Conservation (phyloP, 805 yeast genomes). For the Yarrowia divulgata region DNA sequence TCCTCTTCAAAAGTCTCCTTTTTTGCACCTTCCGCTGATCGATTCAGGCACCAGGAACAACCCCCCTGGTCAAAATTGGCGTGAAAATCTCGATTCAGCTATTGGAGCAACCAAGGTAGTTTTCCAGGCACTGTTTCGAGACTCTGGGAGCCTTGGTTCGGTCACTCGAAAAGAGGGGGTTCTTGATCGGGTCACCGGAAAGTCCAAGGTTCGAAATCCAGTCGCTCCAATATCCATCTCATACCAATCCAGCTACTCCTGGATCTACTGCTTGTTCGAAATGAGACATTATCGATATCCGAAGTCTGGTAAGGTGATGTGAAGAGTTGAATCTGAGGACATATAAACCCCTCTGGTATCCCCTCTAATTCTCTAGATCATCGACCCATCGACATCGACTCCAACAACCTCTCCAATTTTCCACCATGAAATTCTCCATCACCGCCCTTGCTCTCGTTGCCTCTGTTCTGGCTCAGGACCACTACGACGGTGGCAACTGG, state of each 20-base stretch:
- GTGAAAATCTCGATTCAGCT: neutral
- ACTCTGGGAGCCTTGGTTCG: neutral
- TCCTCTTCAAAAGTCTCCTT: neutral
- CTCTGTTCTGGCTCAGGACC: neutral
- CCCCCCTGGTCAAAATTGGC: neutral
- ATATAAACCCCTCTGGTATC: neutral
- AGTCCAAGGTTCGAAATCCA: neutral
- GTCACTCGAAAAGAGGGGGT: neutral
- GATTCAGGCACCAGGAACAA: slow-evolving; percentile 2
- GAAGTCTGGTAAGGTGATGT: neutral
- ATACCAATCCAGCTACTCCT: neutral
- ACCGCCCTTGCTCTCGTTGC: slow-evolving; percentile 15
- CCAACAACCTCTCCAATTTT: neutral
- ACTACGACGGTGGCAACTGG: slow-evolving; percentile 2
- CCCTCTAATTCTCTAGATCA: neutral
- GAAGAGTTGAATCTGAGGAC: neutral
- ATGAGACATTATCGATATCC: slow-evolving; percentile 11
- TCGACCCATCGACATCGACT: slow-evolving; percentile 12
- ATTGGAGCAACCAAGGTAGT: neutral
- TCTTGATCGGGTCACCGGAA: neutral
- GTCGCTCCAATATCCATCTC: neutral
- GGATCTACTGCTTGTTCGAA: neutral
- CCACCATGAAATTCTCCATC: slow-evolving; percentile 26
- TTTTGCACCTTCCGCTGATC: neutral
- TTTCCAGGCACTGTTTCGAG: neutral